Percentiles rank a stretch among this genome's conserved stretches.
These are phyloP conservation scores for Psidium guajava DNA, from an alignment of 345 rosid genomes.

Conservation along the genomic window DNA sequence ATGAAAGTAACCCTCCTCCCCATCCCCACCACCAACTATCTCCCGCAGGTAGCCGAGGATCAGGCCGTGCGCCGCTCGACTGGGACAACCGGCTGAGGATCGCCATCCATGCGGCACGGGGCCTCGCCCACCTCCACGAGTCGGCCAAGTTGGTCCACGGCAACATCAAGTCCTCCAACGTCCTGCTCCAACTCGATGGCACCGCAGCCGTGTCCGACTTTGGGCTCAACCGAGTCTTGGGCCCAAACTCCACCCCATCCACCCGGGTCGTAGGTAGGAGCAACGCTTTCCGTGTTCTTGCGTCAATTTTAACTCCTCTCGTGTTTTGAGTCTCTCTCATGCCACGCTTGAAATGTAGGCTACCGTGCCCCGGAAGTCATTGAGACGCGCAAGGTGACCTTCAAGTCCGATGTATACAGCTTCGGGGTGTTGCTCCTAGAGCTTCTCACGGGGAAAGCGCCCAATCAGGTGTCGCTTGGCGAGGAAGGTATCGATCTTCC, in stretches of 20 bases:
- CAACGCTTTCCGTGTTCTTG: background rate
- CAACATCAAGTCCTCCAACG: constrained; percentile 85
- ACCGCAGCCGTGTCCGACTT: constrained; percentile 57
- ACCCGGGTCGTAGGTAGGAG: background rate
- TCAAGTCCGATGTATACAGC: constrained; percentile 88
- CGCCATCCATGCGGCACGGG: constrained; percentile 57
- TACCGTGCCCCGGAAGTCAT: constrained; percentile 80
- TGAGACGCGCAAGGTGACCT: constrained; percentile 59
- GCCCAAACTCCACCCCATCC: background rate
- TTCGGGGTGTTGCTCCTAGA: constrained; percentile 78
- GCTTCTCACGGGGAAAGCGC: constrained; percentile 80
- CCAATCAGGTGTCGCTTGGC: constrained; percentile 76
- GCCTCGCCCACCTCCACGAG: constrained; percentile 65
- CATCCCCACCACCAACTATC: background rate
- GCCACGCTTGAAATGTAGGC: constrained; percentile 12
- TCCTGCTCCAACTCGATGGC: constrained; percentile 63
- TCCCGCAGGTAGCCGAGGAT: constrained; percentile 76
- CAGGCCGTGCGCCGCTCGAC: constrained; percentile 77
- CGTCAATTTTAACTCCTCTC: background rate
- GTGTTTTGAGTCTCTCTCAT: background rate
- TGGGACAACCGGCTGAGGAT: constrained; percentile 88
- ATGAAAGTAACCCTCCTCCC: background rate
- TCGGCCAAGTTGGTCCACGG: constrained; percentile 71
- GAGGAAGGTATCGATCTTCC: constrained; percentile 92
- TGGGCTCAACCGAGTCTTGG: constrained; percentile 62